phyloP scores from a whole-genome alignment of 371 early-diverging fungal species.

The Syncephalis plumigaleata region DNA sequence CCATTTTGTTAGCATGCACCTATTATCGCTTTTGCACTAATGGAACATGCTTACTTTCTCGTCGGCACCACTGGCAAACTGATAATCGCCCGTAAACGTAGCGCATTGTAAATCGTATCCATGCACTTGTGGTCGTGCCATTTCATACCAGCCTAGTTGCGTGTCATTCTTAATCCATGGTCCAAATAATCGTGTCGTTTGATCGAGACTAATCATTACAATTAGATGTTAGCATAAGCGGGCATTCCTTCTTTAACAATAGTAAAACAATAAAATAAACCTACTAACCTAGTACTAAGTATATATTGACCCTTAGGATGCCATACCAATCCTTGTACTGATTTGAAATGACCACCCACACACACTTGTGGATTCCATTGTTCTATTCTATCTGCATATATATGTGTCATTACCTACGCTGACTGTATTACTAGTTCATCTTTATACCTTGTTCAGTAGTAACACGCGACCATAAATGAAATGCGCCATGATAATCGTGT shows the following conservation, averaged over 20 bases:
- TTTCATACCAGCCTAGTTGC: slow-evolving; percentile 63
- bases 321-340: slow-evolving; percentile 50
- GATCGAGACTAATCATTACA: slow-evolving; percentile 74
- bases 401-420: not conserved
- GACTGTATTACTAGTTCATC: not conserved
- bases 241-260: too few relatives aligned
- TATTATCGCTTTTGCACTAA: not conserved
- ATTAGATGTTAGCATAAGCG: too few relatives aligned
- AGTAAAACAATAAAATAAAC: too few relatives aligned
- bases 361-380: slow-evolving; percentile 50
- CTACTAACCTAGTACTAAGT: slow-evolving; percentile 37
- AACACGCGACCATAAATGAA: slow-evolving; percentile 58
- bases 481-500: slow-evolving; percentile 73
- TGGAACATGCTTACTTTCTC: slow-evolving; percentile 57
- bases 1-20: not conserved
- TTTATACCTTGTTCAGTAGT: slow-evolving; percentile 12
- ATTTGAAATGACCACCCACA: slow-evolving; percentile 10
- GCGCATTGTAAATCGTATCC: slow-evolving; percentile 86
- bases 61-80: slow-evolving; percentile 81
- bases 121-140: slow-evolving; percentile 91
- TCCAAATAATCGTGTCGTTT: slow-evolving; percentile 72
- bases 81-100: slow-evolving; percentile 53
- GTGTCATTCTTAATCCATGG: slow-evolving; percentile 31
- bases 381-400: slow-evolving; percentile 16
- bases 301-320: slow-evolving; percentile 58